Base-by-base conservation (phyloP, 345 rosid genomes). In the Nephelium lappaceum region DNA sequence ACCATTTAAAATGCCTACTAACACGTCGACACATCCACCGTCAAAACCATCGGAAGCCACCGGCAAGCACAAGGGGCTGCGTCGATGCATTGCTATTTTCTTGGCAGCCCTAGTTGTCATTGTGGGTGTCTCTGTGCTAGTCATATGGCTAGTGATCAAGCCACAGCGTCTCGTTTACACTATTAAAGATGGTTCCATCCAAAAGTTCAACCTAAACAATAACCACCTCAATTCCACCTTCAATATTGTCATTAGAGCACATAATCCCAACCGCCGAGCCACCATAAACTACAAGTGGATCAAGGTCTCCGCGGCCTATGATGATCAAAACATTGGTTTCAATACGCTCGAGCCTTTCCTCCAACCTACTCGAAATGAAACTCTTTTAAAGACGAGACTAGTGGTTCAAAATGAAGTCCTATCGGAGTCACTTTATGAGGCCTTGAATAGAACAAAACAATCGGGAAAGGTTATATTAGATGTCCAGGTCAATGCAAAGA, bases 201-300 rank as follows among this genome's bases (percentile, higher is more conserved):
- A 80, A 66, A 81, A 89, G 27, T 90, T 87, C 78, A 80, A 84
- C 74, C 78, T 92, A n/a, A 72, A 79, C 76, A 74, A 86, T 25
- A 79, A 87, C 84, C 95, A 88, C 80, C 86, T 93, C 27, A 87
- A 83, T 78, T 91, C 94, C 73, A 89, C 89, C 14, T 91, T 91
- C 67, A 75, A 81, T 76, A 83, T 91, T 23, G 75, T 82, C 77
- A 70, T 95, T 5, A 82, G 70, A 57, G 88, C 93, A 45, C 79
- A 85, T 63, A 95, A 93, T 79, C 98, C 89, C 5, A 93, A 90
- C 74, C 71, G 74, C 23, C 86, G 82, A 77, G 67, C 94, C 36
- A 80, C 97, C 7, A 74, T 95, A 12, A 85, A 88, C 84, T 91
- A 95, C 45, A 91, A 91, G 76, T 76, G 83, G 0, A 81, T 91